phyloP scores from a whole-genome alignment of 2,329 filamentous ascomycete genomes.

The Mycogone perniciosa region DNA sequence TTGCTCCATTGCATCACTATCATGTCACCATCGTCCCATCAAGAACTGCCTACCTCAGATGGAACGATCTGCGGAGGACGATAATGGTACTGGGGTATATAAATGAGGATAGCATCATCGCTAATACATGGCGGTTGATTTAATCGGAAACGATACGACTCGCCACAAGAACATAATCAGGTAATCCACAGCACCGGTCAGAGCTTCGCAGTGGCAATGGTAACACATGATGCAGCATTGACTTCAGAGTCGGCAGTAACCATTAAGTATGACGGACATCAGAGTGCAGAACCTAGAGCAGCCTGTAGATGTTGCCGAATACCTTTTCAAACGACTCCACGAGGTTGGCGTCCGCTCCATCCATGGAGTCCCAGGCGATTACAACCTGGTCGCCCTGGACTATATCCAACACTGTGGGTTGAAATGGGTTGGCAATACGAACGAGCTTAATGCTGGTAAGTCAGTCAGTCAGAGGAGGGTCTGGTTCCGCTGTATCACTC shows the following conservation, averaged over 20 bases:
- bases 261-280: slow-evolving; percentile 29
- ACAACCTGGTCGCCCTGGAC: slow-evolving; percentile 64
- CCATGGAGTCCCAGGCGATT: slow-evolving; percentile 67
- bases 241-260: no score
- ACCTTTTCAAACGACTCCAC: slow-evolving; percentile 58
- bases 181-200: no score
- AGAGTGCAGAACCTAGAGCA: slow-evolving; percentile 37
- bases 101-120: no score
- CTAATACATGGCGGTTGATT: no score
- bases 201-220: background rate
- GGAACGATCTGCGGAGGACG: no score
- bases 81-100: no score
- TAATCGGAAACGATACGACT: no score
- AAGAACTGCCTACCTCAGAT: no score
- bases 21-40: background rate
- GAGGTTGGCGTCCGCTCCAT: slow-evolving; percentile 59
- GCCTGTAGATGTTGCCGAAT: slow-evolving; percentile 57
- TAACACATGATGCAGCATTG: background rate
- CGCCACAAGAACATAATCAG: no score
- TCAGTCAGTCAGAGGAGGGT: slow-evolving; percentile 18
- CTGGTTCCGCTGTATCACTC: background rate
- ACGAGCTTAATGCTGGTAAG: slow-evolving; percentile 66
- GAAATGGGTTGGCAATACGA: slow-evolving; percentile 62
- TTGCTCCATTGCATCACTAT: slow-evolving; percentile 10
- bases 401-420: slow-evolving; percentile 54